Percentiles rank a stretch among this genome's conserved stretches.
Evolutionary conservation across 108 stramenopile species (phyloP).

Genomic region (Cyclotella kingstonii): DNA sequence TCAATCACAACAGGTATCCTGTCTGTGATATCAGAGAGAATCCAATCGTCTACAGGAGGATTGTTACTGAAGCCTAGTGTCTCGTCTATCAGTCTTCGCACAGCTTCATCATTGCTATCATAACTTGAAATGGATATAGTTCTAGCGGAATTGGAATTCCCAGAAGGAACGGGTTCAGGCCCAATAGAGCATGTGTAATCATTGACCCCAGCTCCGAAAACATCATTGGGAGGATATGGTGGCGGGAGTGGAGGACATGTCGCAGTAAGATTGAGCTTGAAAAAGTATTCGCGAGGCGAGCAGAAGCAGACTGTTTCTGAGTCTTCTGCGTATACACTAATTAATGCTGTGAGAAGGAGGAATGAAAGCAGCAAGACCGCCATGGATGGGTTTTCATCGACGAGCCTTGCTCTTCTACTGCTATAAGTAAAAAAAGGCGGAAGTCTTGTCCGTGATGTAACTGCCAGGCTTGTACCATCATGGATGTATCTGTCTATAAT

Average conservation of each 20-base stretch:
- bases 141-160: neutral
- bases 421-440: too few species aligned
- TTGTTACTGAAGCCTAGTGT: neutral
- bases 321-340: neutral
- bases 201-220: conserved; percentile 34
- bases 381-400: neutral
- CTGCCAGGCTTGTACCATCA: too few species aligned
- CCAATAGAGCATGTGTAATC: conserved; percentile 43
- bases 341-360: neutral
- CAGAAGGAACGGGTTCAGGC: conserved; percentile 16
- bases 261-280: conserved; percentile 34
- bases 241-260: conserved; percentile 28
- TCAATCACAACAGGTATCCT: conserved; percentile 22
- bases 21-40: conserved; percentile 5
- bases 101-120: neutral
- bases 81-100: neutral
- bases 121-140: too few species aligned
- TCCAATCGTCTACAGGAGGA: neutral
- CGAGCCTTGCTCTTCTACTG: too few species aligned
- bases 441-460: too few species aligned
- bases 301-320: conserved; percentile 23
- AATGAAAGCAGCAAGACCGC: conserved; percentile 3
- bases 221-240: conserved; percentile 39
- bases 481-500: too few species aligned
- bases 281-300: conserved; percentile 31